A percentile compares a stretch with the other conserved stretches of the same genome.
phyloP scores from a whole-genome alignment of 2,329 filamentous ascomycete species.

The Rhexocercosporidium sp. region DNA sequence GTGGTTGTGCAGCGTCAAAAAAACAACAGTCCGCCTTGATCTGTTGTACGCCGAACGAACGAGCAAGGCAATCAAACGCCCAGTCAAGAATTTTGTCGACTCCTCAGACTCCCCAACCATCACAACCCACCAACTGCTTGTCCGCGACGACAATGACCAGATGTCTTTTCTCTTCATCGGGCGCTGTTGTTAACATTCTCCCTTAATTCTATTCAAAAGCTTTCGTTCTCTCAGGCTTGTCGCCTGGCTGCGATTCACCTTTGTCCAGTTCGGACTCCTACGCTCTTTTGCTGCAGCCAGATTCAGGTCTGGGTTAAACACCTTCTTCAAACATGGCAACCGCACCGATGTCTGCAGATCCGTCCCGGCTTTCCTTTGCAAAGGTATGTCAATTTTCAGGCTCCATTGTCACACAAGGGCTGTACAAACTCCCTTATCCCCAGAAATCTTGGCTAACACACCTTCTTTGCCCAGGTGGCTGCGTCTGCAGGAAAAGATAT shows the following conservation, averaged over 20 bases:
- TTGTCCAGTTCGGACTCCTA: conserved; percentile 40
- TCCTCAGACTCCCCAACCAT: not conserved
- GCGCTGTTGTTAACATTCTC: conserved; percentile 43
- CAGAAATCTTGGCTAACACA: conserved; percentile 2
- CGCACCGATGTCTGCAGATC: conserved; percentile 52
- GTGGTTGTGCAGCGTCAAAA: conserved; percentile 8
- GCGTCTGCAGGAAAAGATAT: conserved; percentile 51
- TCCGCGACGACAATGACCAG: conserved; percentile 45
- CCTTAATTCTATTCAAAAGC: conserved; percentile 42
- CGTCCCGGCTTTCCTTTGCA: conserved; percentile 72
- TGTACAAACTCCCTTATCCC: not conserved
- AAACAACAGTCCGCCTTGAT: not conserved
- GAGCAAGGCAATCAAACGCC: conserved; percentile 21
- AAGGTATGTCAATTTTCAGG: conserved; percentile 60
- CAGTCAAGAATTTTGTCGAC: conserved; percentile 10
- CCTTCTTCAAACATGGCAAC: conserved; percentile 50
- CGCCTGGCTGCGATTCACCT: conserved; percentile 41
- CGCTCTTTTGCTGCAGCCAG: conserved; percentile 38
- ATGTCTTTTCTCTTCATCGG: conserved; percentile 43
- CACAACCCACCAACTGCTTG: conserved; percentile 28
- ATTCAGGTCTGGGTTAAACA: conserved; percentile 24
- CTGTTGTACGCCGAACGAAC: not conserved
- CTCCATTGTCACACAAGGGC: not conserved
- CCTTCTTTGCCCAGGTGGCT: conserved; percentile 49
- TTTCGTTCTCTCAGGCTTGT: conserved; percentile 31